Evolutionary conservation across 106 monocot genomes (phyloP).

Genomic region (Acorus calamus): DNA sequence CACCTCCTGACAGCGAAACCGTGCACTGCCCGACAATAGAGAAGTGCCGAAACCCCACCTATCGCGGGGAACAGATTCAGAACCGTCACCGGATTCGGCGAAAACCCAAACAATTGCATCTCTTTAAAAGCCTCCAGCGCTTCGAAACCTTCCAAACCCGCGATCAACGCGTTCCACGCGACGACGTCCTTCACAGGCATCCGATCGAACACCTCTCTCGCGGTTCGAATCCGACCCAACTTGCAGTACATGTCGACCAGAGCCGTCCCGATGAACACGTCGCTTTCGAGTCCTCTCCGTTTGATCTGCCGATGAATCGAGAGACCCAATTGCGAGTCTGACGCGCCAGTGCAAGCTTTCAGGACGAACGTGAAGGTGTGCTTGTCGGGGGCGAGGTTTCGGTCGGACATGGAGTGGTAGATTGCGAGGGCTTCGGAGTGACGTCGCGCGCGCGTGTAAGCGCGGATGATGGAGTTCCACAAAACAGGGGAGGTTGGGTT

Average conservation of each 20-base stretch:
- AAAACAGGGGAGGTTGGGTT: constrained; percentile 6
- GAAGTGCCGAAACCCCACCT: constrained; percentile 19
- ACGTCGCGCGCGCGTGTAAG: constrained; percentile 10
- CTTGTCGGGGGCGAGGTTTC: constrained; percentile 33
- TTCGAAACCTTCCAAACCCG: constrained; percentile 27
- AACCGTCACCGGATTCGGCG: constrained; percentile 40
- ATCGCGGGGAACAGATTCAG: constrained; percentile 60
- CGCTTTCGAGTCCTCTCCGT: constrained; percentile 23
- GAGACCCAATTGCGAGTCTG: constrained; percentile 12
- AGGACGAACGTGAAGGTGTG: constrained; percentile 54
- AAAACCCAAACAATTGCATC: constrained; percentile 22
- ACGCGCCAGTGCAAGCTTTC: constrained; percentile 45
- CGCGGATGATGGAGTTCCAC: constrained; percentile 42
- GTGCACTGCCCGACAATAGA: constrained; percentile 41
- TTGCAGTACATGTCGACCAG: constrained; percentile 59
- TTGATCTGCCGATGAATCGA: constrained; percentile 25
- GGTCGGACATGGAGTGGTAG: constrained; percentile 16
- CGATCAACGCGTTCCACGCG: constrained; percentile 65
- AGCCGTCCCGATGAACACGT: constrained; percentile 44
- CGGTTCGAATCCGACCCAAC: constrained; percentile 25
- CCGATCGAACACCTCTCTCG: constrained; percentile 46
- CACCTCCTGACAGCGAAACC: constrained; percentile 37
- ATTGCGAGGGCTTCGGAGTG: constrained; percentile 17
- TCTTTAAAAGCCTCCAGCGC: constrained; percentile 30
- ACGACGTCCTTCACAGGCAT: constrained; percentile 42